phyloP scores from a whole-genome alignment of 768 basidiomycete genomes.

The Phylloporus rhodoxanthus region DNA sequence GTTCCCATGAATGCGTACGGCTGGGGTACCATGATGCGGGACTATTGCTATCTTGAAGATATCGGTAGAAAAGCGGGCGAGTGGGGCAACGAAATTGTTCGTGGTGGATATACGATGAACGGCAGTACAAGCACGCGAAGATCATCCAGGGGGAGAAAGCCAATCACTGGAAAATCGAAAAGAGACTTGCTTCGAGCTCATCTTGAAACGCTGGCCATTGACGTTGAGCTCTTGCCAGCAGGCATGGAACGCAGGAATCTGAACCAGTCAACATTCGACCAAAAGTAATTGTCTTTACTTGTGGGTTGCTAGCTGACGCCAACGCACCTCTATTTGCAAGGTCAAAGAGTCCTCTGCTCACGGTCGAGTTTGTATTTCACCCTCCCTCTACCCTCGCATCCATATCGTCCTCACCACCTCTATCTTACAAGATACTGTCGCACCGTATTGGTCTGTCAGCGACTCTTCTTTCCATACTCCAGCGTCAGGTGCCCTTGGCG shows the following conservation, averaged over 20 bases:
- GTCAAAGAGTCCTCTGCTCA: conserved; percentile 60
- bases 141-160: conserved; percentile 26
- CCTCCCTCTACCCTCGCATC: conserved; percentile 44
- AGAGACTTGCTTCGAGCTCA: conserved; percentile 63
- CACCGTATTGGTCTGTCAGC: conserved; percentile 53
- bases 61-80: conserved; percentile 66
- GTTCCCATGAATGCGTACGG: conserved; percentile 80
- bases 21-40: conserved; percentile 85
- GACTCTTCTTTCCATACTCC: conserved; percentile 48
- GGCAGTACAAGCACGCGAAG: conserved; percentile 18
- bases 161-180: conserved; percentile 40
- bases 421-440: conserved; percentile 50
- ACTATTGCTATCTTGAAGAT: conserved; percentile 84
- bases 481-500: conserved; percentile 33
- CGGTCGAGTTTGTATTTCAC: conserved; percentile 68
- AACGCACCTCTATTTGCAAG: conserved; percentile 35
- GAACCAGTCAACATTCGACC: conserved; percentile 83
- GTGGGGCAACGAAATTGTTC: conserved; percentile 67
- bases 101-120: conserved; percentile 45
- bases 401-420: conserved; percentile 31
- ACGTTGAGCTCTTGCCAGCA: conserved; percentile 67
- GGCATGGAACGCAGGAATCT: conserved; percentile 76
- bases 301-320: conserved; percentile 5
- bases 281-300: conserved; percentile 49
- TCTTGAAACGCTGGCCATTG: conserved; percentile 61